These are phyloP conservation scores for Furcasterigmium sp. DNA, from an alignment of 2,329 filamentous ascomycete genomes.

Conservation along the genomic window DNA sequence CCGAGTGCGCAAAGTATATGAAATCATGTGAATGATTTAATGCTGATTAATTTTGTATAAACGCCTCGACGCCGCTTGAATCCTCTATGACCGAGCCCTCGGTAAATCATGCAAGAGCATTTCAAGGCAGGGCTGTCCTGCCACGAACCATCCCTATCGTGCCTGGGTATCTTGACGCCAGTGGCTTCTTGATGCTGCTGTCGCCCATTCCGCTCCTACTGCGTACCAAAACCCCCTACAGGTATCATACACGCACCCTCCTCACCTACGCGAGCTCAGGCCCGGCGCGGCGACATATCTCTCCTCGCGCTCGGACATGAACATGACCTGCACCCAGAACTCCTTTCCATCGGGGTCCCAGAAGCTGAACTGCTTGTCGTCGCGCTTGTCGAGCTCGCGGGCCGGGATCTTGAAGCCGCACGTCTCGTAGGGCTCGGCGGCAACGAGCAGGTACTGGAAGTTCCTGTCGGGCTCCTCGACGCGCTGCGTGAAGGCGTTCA, in stretches of 20 bases:
- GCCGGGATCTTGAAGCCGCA: slow-evolving; percentile 95
- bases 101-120: too few relatives aligned
- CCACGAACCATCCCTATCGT: too few relatives aligned
- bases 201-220: too few relatives aligned
- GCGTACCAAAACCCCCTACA: too few relatives aligned
- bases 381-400: slow-evolving; percentile 82
- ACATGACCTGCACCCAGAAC: slow-evolving; percentile 96
- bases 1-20: too few relatives aligned
- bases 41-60: too few relatives aligned
- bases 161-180: too few relatives aligned
- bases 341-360: slow-evolving; percentile 95
- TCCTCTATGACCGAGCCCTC: too few relatives aligned
- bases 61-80: too few relatives aligned
- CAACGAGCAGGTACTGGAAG: slow-evolving; percentile 91
- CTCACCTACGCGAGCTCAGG: slow-evolving; percentile 42
- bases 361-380: slow-evolving; percentile 87
- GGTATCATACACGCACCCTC: not conserved
- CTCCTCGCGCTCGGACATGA: slow-evolving; percentile 97
- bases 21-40: too few relatives aligned
- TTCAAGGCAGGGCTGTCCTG: too few relatives aligned
- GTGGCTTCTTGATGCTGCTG: too few relatives aligned
- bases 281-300: slow-evolving; percentile 66
- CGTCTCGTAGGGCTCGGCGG: slow-evolving; percentile 96
- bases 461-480: slow-evolving; percentile 91
- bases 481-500: slow-evolving; percentile 96